A percentile compares a stretch with the other conserved stretches of the same genome.
Conservation (phyloP, 1,139 yeast genomes). For the Taphrina pruni region DNA sequence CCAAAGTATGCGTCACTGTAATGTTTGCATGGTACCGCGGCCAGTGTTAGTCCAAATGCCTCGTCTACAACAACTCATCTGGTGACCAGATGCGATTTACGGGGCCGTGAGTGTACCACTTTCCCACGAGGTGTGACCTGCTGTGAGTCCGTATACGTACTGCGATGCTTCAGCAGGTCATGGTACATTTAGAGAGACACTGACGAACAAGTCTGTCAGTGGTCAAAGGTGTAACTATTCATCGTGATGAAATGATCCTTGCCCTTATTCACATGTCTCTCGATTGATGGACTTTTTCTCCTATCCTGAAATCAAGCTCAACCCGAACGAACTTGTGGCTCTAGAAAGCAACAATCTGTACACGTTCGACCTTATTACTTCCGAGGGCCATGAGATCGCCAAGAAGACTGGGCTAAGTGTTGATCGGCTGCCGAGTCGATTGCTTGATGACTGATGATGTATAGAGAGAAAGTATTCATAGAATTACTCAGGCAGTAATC, state of each 20-base stretch:
- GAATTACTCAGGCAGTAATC: slow-evolving; percentile 13
- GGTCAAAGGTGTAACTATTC: too few species aligned
- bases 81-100: too few species aligned
- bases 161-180: too few species aligned
- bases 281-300: slow-evolving; percentile 19
- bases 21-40: too few species aligned
- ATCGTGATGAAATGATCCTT: not conserved
- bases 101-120: too few species aligned
- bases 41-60: too few species aligned
- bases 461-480: slow-evolving; percentile 6
- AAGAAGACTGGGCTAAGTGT: slow-evolving; percentile 10
- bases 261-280: not conserved
- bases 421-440: not conserved
- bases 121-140: too few species aligned
- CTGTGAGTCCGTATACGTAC: too few species aligned
- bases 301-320: slow-evolving; percentile 17
- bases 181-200: too few species aligned
- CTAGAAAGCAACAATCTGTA: slow-evolving; percentile 18
- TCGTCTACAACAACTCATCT: too few species aligned
- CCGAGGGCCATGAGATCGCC: slow-evolving; percentile 16
- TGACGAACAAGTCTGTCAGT: too few species aligned
- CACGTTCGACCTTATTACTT: slow-evolving; percentile 27
- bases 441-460: not conserved
- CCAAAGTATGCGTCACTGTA: too few species aligned
- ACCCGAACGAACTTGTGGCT: slow-evolving; percentile 18